Conservation (phyloP, 2,329 filamentous ascomycete genomes). For the Sodiomyces alkalinus region DNA sequence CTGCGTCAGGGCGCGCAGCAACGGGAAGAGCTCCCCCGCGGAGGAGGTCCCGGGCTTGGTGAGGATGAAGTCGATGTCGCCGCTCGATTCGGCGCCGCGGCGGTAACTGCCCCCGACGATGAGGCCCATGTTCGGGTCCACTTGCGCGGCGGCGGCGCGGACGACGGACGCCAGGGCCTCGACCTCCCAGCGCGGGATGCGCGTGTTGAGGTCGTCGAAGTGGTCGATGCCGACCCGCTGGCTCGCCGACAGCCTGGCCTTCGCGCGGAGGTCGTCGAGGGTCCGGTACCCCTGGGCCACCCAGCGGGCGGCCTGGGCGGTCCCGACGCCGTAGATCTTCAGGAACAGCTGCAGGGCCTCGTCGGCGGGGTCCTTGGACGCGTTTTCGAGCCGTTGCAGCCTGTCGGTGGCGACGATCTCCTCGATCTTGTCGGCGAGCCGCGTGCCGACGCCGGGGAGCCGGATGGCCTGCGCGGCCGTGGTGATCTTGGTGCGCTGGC, state of each 20-base stretch:
- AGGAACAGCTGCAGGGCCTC: constrained; percentile 53
- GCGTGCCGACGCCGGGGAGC: constrained; percentile 54
- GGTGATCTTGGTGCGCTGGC: constrained; percentile 45
- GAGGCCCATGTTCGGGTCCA: constrained; percentile 52
- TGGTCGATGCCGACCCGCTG: constrained; percentile 67
- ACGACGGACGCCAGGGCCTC: constrained; percentile 53
- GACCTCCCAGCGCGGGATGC: constrained; percentile 68
- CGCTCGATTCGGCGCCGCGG: constrained; percentile 56
- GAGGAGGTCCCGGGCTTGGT: constrained; percentile 46
- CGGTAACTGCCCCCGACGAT: constrained; percentile 77
- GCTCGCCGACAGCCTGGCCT: constrained; percentile 48
- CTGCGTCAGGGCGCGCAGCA: constrained; percentile 49
- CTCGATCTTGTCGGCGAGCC: constrained; percentile 73
- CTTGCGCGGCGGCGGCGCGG: constrained; percentile 33
- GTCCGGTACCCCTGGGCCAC: constrained; percentile 59
- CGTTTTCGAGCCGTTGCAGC: constrained; percentile 57
- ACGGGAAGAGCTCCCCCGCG: constrained; percentile 39
- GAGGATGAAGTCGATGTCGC: constrained; percentile 77
- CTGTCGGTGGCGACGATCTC: constrained; percentile 68
- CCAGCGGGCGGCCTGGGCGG: constrained; percentile 58
- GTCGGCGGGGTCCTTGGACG: constrained; percentile 51
- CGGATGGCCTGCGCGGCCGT: constrained; percentile 54
- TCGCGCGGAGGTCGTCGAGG: constrained; percentile 51
- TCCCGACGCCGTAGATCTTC: constrained; percentile 66
- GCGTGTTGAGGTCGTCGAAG: constrained; percentile 62